Base-by-base conservation (phyloP, 176 grass and related monocot genomes). In the Zea mays region DNA sequence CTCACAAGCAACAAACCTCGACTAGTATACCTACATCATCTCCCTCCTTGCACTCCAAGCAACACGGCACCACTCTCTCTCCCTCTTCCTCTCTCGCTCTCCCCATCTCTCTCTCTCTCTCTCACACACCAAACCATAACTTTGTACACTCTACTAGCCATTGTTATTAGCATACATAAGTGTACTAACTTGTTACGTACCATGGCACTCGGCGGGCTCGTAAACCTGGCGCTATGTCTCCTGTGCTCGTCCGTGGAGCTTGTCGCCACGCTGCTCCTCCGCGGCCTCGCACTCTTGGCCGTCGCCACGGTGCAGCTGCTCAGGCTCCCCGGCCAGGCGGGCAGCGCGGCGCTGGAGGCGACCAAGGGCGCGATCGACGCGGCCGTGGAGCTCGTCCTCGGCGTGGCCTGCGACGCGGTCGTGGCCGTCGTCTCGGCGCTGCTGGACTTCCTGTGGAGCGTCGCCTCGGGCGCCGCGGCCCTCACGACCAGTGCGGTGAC, bases 21-120 rank as follows among this genome's bases (percentile, higher is more conserved):
- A 15, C 45, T 8, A 12, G 13, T 49, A 36, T 49, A 36, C 13
- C 19, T 21, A 59, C 0, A 21, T 59, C 0, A 21, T 59, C 56
- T 49, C 33, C 10, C 51, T 75, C 65, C 77, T 77, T 85, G 65
- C 57, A 89, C 79, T 87, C 85, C 85, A 87, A 82, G 79, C 65
- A 89, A 85, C 77, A 75, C 11, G 2, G 1, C 16, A 6, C 5
- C 17, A 52, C 7, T 27, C 36, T 67, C 14, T 15, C 55, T 61
- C 54, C 45, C 72, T 58, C 71, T 55, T 35, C 52, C 68, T 20
- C 17, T 16, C 2, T 34, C 13, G 19, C 47, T 49, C 47, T 50
- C 48, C 15, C 17, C 20, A 1, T 62, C 57, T 46, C 54, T 8
- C n/a, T 33, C 35, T 41, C 64, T 55, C 51, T 16, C 4, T 54